Percentiles rank a stretch among this genome's conserved stretches.
Conservation (phyloP, 2,329 filamentous ascomycete genomes). For the Spiromastix sp. region DNA sequence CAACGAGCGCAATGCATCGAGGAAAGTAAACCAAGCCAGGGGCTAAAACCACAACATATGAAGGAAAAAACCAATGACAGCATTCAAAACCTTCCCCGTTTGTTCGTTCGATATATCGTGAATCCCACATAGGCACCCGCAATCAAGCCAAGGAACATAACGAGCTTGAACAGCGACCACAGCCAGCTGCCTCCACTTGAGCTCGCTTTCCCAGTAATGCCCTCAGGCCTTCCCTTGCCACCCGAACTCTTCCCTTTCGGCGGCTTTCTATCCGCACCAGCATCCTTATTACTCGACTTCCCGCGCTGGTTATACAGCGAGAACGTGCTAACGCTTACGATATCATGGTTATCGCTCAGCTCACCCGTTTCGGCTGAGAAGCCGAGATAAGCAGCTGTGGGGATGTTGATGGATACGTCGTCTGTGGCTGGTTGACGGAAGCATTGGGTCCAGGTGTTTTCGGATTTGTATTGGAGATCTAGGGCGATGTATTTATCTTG, state of each 20-base stretch:
- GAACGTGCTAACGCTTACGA: conserved; percentile 73
- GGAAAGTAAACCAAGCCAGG: not conserved
- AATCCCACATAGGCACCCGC: conserved; percentile 76
- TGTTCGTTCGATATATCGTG: conserved; percentile 63
- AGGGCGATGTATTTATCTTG: conserved; percentile 86
- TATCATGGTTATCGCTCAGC: conserved; percentile 95
- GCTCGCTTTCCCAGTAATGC: conserved; percentile 15
- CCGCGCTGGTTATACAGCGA: conserved; percentile 67
- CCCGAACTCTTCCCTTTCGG: conserved; percentile 18
- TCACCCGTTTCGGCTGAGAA: conserved; percentile 77
- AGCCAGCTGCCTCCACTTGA: conserved; percentile 48
- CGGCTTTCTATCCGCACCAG: conserved; percentile 19
- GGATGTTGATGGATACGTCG: conserved; percentile 63
- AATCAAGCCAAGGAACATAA: conserved; percentile 60
- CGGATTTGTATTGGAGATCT: conserved; percentile 87
- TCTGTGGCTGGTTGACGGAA: conserved; percentile 58
- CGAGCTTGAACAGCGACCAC: conserved; percentile 70
- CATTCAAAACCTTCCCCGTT: conserved; percentile 32
- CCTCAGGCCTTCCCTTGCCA: conserved; percentile 15
- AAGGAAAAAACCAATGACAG: no score
- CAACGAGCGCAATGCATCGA: not conserved
- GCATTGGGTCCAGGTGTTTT: conserved; percentile 80
- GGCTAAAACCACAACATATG: not conserved
- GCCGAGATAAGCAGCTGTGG: conserved; percentile 56
- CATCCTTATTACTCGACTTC: conserved; percentile 3